Conservation (phyloP, 2,329 filamentous ascomycete genomes). For the Saccharata proteae region DNA sequence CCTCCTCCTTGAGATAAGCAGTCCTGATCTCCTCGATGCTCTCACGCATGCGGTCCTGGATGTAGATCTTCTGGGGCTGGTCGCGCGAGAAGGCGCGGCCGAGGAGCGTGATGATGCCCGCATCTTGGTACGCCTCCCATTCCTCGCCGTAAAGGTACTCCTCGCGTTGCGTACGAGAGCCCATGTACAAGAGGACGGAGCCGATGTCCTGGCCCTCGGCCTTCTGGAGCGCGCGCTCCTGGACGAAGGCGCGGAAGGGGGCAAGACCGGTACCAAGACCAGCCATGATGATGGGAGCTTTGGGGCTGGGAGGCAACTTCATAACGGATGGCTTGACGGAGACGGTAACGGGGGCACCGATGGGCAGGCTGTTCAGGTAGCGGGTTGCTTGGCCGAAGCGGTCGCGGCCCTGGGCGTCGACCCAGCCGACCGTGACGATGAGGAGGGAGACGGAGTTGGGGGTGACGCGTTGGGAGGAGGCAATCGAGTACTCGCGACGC, state of each 20-base stretch:
- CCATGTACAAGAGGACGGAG: conserved; percentile 87
- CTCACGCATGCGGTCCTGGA: conserved; percentile 95
- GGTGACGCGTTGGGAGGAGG: conserved; percentile 88
- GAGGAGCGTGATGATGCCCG: conserved; percentile 87
- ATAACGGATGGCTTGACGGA: conserved; percentile 97
- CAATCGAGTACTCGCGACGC: conserved; percentile 97
- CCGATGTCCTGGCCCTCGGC: conserved; percentile 94
- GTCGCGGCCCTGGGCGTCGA: conserved; percentile 73
- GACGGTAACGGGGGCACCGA: conserved; percentile 72
- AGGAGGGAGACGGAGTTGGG: conserved; percentile 84
- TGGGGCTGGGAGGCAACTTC: conserved; percentile 85
- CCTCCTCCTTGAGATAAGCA: conserved; percentile 77
- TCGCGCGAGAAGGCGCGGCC: conserved; percentile 93
- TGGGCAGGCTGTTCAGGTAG: conserved; percentile 65
- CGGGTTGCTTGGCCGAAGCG: conserved; percentile 88
- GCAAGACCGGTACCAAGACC: conserved; percentile 95
- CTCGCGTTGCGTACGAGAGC: conserved; percentile 91
- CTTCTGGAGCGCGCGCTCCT: conserved; percentile 96
- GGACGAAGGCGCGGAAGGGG: conserved; percentile 97
- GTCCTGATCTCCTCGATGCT: conserved; percentile 69
- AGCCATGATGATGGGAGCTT: conserved; percentile 94
- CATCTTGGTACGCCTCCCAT: conserved; percentile 95
- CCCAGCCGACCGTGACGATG: conserved; percentile 96
- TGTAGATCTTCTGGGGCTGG: conserved; percentile 97
- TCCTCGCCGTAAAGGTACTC: conserved; percentile 99